Evolutionary conservation across 2,329 filamentous ascomycete species (phyloP).

Genomic region (Claviceps sp.): DNA sequence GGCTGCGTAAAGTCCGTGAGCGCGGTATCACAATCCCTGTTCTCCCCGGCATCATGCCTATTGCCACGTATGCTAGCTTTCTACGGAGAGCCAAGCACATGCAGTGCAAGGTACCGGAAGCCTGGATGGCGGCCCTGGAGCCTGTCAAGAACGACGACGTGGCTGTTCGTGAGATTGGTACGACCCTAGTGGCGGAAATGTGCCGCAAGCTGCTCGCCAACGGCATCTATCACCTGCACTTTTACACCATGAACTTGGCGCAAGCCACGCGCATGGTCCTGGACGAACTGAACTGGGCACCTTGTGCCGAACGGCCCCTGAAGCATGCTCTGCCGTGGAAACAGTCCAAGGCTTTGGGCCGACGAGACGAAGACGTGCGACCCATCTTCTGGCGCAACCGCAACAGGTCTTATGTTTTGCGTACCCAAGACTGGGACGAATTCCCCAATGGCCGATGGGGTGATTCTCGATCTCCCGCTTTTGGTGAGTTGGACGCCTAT

Average conservation of each 20-base stretch:
- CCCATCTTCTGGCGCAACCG: slow-evolving; percentile 98
- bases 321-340: slow-evolving; percentile 94
- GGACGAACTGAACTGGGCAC: slow-evolving; percentile 74
- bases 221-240: slow-evolving; percentile 82
- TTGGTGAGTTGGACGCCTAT: slow-evolving; percentile 89
- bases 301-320: slow-evolving; percentile 61
- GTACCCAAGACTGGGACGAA: slow-evolving; percentile 97
- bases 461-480: slow-evolving; percentile 89
- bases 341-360: slow-evolving; percentile 78
- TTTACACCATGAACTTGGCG: slow-evolving; percentile 98
- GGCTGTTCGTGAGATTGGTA: slow-evolving; percentile 80
- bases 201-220: slow-evolving; percentile 73
- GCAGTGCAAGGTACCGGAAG: slow-evolving; percentile 66
- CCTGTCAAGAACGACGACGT: slow-evolving; percentile 95
- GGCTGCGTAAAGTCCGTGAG: slow-evolving; percentile 76
- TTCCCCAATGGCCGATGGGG: slow-evolving; percentile 99
- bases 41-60: slow-evolving; percentile 74
- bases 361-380: slow-evolving; percentile 86
- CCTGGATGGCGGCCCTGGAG: slow-evolving; percentile 72
- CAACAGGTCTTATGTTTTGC: slow-evolving; percentile 86
- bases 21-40: slow-evolving; percentile 76
- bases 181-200: slow-evolving; percentile 75
- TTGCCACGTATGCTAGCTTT: slow-evolving; percentile 90
- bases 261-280: slow-evolving; percentile 89
- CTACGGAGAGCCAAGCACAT: slow-evolving; percentile 83